These are phyloP conservation scores for Claviceps sp. DNA, from an alignment of 2,329 filamentous ascomycete species.

Conservation along the genomic window DNA sequence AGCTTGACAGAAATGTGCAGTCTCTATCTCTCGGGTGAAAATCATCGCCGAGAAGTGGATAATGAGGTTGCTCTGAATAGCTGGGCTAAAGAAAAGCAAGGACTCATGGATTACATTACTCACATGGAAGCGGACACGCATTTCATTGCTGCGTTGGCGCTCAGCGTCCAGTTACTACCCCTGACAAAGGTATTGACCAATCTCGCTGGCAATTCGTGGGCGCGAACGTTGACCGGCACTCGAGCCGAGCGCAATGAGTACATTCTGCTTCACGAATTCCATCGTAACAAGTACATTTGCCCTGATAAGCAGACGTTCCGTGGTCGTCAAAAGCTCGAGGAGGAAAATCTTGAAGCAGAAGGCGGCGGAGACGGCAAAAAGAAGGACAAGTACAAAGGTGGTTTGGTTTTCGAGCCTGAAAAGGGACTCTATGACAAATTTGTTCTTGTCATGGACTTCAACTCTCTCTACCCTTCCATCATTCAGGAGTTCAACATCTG, in stretches of 20 bases:
- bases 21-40: slow-evolving; percentile 64
- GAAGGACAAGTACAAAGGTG: slow-evolving; percentile 98
- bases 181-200: slow-evolving; percentile 93
- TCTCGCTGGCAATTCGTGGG: slow-evolving; percentile 95
- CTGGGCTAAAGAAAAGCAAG: slow-evolving; percentile 65
- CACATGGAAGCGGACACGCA: slow-evolving; percentile 94
- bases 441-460: slow-evolving; percentile 99
- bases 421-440: slow-evolving; percentile 97
- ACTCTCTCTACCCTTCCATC: slow-evolving; percentile 95
- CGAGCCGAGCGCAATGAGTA: slow-evolving; percentile 97
- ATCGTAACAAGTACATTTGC: slow-evolving; percentile 94
- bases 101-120: slow-evolving; percentile 82
- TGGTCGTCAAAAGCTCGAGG: slow-evolving; percentile 57
- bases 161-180: slow-evolving; percentile 83
- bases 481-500: slow-evolving; percentile 99
- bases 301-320: slow-evolving; percentile 85
- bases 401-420: slow-evolving; percentile 94
- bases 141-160: slow-evolving; percentile 80
- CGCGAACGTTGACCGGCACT: slow-evolving; percentile 85
- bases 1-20: slow-evolving; percentile 95
- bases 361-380: slow-evolving; percentile 67
- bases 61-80: slow-evolving; percentile 76
- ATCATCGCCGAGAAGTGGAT: slow-evolving; percentile 70
- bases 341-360: slow-evolving; percentile 56
- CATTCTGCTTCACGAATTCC: slow-evolving; percentile 94